A percentile compares a stretch with the other conserved stretches of the same genome.
phyloP scores from a whole-genome alignment of 2,329 filamentous ascomycete species.

The Ilyonectria destructans region DNA sequence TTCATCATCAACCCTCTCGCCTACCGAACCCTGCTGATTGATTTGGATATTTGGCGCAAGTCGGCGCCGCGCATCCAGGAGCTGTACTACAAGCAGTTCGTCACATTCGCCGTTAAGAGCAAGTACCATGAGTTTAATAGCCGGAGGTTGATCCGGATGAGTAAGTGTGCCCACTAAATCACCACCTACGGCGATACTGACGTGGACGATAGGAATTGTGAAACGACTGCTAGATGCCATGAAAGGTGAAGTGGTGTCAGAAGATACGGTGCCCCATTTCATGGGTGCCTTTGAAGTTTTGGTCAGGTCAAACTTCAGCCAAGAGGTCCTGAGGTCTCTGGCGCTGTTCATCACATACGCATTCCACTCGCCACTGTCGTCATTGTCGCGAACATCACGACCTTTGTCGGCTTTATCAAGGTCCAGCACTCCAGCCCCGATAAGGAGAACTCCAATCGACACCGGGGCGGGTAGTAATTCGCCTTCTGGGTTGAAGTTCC shows the following conservation, averaged over 20 bases:
- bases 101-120: slow-evolving; percentile 89
- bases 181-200: slow-evolving; percentile 31
- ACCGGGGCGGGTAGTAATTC: slow-evolving; percentile 50
- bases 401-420: slow-evolving; percentile 58
- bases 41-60: slow-evolving; percentile 93
- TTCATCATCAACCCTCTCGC: slow-evolving; percentile 97
- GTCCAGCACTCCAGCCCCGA: slow-evolving; percentile 59
- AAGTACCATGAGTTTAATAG: slow-evolving; percentile 95
- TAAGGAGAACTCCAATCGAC: slow-evolving; percentile 59
- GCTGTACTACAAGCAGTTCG: slow-evolving; percentile 94
- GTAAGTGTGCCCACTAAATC: slow-evolving; percentile 67
- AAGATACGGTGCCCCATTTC: slow-evolving; percentile 82
- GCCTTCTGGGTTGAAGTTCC: slow-evolving; percentile 53
- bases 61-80: slow-evolving; percentile 84
- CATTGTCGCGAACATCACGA: slow-evolving; percentile 68
- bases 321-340: slow-evolving; percentile 88
- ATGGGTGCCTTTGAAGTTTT: slow-evolving; percentile 85
- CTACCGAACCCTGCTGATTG: slow-evolving; percentile 92
- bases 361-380: slow-evolving; percentile 74
- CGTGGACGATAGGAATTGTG: slow-evolving; percentile 77
- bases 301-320: slow-evolving; percentile 84
- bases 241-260: slow-evolving; percentile 85
- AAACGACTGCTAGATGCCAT: slow-evolving; percentile 92
- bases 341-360: slow-evolving; percentile 95
- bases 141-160: slow-evolving; percentile 89